Evolutionary conservation across 768 basidiomycete genomes (phyloP), one percentile per base, ranked within the genome.

Genomic region (Boletus subcaerulescens): DNA sequence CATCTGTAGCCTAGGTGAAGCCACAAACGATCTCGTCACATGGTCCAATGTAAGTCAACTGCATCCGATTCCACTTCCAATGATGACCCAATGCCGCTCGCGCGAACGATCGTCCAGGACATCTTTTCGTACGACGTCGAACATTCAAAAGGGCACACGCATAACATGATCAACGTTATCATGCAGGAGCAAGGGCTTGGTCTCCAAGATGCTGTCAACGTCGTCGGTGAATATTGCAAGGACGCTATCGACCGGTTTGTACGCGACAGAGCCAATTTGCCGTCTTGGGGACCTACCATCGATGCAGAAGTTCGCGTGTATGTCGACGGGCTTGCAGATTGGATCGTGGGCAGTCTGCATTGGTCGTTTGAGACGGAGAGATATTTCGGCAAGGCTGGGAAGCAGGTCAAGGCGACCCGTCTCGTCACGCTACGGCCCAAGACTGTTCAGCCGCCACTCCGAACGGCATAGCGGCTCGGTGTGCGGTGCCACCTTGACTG

Each of bases 71-170:
- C 44, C 15, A 29, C 10, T 31, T 15, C 17, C 26, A 0, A 56
- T 18, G 26, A 3, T 26, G 26, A 42, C 14, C 2, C 5, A 4
- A 5, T 24, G 18, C 18, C 26, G 20, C 38, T 20, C 26, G 29
- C 20, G 22, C 13, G 8, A 9, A 18, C 13, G 26, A 22, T 20
- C n/a, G 5, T 29, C 8, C 61, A 90, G 89, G 89, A 92, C 71
- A 82, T 92, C 65, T 91, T 89, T 71, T 91, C 90, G 22, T 92
- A 85, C 76, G 89, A 90, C 70, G 84, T 87, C 59, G 90, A 93
- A 67, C 90, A 91, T 65, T 82, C 87, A n/a, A 82, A 83, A 71
- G 87, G 87, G 29, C 86, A 93, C 66, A 87, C 84, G 3, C 89
- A 91, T 71, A 91, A 92, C 72, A 88, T 91, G 85, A 85, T 93